phyloP scores from a whole-genome alignment of 306 rosid genomes.

The Hippophae rhamnoides region DNA sequence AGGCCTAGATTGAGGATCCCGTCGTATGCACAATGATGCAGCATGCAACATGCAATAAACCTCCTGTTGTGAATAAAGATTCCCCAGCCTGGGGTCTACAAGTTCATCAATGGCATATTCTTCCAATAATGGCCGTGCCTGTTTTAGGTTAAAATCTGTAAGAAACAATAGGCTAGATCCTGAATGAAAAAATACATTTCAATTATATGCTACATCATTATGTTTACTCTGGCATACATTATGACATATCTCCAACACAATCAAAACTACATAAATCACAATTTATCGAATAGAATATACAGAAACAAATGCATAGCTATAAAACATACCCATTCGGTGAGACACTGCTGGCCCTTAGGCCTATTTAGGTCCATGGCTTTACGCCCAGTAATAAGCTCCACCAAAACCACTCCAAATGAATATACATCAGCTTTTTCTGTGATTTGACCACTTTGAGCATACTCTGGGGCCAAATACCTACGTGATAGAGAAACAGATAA shows the following conservation, averaged over 20 bases:
- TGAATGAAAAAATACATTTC: background rate
- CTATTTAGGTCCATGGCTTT: constrained; percentile 92
- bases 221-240: too few relatives aligned
- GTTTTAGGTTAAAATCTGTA: constrained; percentile 15
- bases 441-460: constrained; percentile 97
- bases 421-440: constrained; percentile 97
- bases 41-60: constrained; percentile 88
- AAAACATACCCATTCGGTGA: constrained; percentile 82
- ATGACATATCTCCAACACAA: too few relatives aligned
- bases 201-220: background rate
- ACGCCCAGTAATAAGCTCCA: constrained; percentile 86
- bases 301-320: background rate
- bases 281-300: background rate
- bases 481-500: constrained; percentile 12
- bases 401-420: constrained; percentile 92
- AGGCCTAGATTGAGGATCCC: constrained; percentile 87
- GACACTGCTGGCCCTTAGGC: constrained; percentile 97
- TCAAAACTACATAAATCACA: too few relatives aligned
- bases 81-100: constrained; percentile 77
- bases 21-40: constrained; percentile 80
- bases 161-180: background rate
- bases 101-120: constrained; percentile 74
- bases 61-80: constrained; percentile 58
- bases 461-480: constrained; percentile 97
- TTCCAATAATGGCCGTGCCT: constrained; percentile 87